Evolutionary conservation across 139 green algal genomes (phyloP).

Genomic region (Coccomyxa sp.): DNA sequence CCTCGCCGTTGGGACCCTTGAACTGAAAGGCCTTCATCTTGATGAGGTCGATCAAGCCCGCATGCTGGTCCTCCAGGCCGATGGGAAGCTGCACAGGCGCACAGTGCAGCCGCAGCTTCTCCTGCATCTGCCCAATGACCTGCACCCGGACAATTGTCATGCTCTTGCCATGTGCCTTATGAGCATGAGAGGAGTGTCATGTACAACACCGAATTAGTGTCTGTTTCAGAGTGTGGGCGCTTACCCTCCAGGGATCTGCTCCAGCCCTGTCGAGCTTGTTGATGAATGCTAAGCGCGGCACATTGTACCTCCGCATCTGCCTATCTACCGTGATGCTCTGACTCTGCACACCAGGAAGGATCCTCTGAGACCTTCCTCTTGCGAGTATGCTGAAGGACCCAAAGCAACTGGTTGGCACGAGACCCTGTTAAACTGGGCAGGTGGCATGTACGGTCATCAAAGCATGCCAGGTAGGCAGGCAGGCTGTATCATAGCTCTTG

Average conservation of each 20-base stretch:
- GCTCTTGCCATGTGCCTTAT: background rate
- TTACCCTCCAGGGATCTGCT: constrained; percentile 11
- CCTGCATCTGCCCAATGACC: constrained; percentile 71
- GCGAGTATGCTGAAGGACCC: too few species aligned
- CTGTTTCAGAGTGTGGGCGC: background rate
- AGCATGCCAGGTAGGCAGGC: too few species aligned
- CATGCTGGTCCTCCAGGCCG: constrained; percentile 84
- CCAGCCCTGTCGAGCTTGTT: constrained; percentile 91
- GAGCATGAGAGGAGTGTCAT: too few species aligned
- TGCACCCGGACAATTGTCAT: background rate
- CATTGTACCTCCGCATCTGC: constrained; percentile 92
- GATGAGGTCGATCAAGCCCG: constrained; percentile 92
- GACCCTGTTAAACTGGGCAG: too few species aligned
- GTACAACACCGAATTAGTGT: too few species aligned
- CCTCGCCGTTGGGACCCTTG: constrained; percentile 71
- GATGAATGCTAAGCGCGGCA: constrained; percentile 90
- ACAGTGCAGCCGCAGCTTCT: constrained; percentile 87
- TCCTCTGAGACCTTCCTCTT: too few species aligned
- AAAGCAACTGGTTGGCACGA: too few species aligned
- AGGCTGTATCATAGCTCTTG: background rate
- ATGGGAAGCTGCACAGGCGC: constrained; percentile 91
- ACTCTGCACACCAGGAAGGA: constrained; percentile 87
- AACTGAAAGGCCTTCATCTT: constrained; percentile 46
- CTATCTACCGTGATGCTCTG: constrained; percentile 95
- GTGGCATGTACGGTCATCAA: too few species aligned